phyloP scores from a whole-genome alignment of 495 filamentous ascomycete species.

The Aspergillus sparsus region DNA sequence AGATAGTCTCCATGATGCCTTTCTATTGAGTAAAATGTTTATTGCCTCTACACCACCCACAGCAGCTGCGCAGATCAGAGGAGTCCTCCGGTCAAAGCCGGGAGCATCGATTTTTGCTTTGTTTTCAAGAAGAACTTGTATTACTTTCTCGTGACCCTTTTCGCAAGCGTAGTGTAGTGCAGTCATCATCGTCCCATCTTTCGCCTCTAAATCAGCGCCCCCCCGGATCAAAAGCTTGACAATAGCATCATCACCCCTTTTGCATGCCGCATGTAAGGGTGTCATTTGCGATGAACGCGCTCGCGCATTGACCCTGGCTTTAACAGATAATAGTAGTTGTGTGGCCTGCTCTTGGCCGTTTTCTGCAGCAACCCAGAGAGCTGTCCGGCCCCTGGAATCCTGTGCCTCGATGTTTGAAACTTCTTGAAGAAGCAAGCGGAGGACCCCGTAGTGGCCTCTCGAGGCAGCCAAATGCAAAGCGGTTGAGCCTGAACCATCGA shows the following conservation, averaged over 20 bases:
- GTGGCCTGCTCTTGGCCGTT: conserved; percentile 29
- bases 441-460: conserved; percentile 40
- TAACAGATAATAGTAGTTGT: conserved; percentile 22
- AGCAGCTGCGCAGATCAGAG: conserved; percentile 47
- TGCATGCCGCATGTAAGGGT: conserved; percentile 42
- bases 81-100: conserved; percentile 39
- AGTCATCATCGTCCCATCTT: conserved; percentile 43
- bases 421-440: conserved; percentile 40
- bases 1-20: conserved; percentile 32
- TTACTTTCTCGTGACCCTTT: conserved; percentile 33
- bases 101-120: conserved; percentile 40
- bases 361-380: conserved; percentile 41
- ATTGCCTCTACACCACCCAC: conserved; percentile 32
- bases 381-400: conserved; percentile 37
- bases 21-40: conserved; percentile 38
- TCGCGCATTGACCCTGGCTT: conserved; percentile 42
- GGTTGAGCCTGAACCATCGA: conserved; percentile 40
- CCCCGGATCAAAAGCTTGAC: conserved; percentile 34
- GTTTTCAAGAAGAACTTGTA: conserved; percentile 37
- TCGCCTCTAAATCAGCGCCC: conserved; percentile 45
- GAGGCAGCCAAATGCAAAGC: conserved; percentile 49
- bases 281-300: conserved; percentile 38
- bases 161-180: conserved; percentile 47
- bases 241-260: conserved; percentile 37
- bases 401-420: conserved; percentile 32